Conservation (phyloP, 257 asterid species). For the Voacanga thouarsii region DNA sequence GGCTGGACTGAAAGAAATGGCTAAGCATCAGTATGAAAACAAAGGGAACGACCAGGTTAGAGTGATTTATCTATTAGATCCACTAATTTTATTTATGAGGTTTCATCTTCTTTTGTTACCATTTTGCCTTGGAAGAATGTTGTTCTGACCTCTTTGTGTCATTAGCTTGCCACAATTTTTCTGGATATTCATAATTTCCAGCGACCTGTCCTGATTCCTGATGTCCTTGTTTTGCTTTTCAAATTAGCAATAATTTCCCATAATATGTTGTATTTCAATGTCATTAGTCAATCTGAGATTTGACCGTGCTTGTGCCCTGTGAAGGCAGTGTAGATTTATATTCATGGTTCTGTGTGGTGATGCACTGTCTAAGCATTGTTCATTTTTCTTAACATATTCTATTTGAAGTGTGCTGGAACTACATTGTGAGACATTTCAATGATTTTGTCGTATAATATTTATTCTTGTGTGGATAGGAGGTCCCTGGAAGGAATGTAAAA, state of each 20-base stretch:
- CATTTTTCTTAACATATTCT: background rate
- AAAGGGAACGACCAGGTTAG: slow-evolving; percentile 58
- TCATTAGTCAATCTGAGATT: background rate
- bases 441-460: slow-evolving; percentile 2
- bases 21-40: slow-evolving; percentile 58
- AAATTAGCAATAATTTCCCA: background rate
- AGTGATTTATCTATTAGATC: slow-evolving; percentile 1
- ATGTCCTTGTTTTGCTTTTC: background rate
- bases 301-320: background rate
- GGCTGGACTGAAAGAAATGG: slow-evolving; percentile 95
- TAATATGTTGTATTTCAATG: background rate
- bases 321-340: background rate
- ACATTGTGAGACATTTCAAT: background rate
- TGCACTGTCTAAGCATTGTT: background rate
- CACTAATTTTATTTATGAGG: background rate
- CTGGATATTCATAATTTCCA: slow-evolving; percentile 1
- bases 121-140: background rate
- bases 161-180: background rate
- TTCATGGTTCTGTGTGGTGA: background rate
- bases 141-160: background rate
- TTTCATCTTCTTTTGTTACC: background rate
- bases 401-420: background rate
- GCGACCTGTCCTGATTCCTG: too few relatives aligned
- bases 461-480: background rate
- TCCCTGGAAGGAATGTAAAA: slow-evolving; percentile 23